Evolutionary conservation across 2,329 filamentous ascomycete genomes (phyloP), one percentile per base, ranked within the genome.

Genomic region (Hypomyces perniciosus): DNA sequence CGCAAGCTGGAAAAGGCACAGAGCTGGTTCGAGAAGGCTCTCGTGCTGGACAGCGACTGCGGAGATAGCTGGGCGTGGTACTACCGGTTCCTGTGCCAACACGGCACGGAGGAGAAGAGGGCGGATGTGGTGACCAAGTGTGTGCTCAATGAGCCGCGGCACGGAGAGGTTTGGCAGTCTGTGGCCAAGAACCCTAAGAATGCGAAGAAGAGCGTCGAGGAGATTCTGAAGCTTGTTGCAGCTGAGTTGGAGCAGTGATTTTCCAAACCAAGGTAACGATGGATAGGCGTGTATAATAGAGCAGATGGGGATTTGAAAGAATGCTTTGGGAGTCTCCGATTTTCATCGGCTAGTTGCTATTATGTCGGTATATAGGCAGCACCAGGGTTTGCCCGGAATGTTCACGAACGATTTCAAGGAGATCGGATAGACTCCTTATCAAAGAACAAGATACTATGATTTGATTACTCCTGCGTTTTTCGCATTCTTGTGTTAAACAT

Each of bases 21-120:
- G 69, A 91, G 83, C 57, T 99, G 93, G 93, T 99, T 99, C 68
- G 90, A 96, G 71, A 96, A 95, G 71, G 93, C 93, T 0, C 84
- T 96, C 50, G 77, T 96, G 48, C 75, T 93, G 9, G 90, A 99
- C 63, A 83, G 85, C 34, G 91, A 97, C 66, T 73, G 83, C 46
- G 93, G 93, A 46, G 95, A 99, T 72, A 88, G 84, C 8, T 99
- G 95, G 95, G 92, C 90, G 20, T 99, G 92, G 92, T 99, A 96
- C 69, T 93, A 90, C 69, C 91, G 92, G 68, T 99, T 97, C 67
- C 65, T 97, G 57, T 67, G 84, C 59, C 89, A 96, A 75, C 91
- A 99, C 71, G 95, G 93, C 8, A 96, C 90, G 5, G 85, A 90
- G 51, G 92, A 96, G 75, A 99, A 97, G 83, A 79, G 86, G 62